Evolutionary conservation across 108 stramenopile species (phyloP).

Genomic region (Nannochloropsis granulata): DNA sequence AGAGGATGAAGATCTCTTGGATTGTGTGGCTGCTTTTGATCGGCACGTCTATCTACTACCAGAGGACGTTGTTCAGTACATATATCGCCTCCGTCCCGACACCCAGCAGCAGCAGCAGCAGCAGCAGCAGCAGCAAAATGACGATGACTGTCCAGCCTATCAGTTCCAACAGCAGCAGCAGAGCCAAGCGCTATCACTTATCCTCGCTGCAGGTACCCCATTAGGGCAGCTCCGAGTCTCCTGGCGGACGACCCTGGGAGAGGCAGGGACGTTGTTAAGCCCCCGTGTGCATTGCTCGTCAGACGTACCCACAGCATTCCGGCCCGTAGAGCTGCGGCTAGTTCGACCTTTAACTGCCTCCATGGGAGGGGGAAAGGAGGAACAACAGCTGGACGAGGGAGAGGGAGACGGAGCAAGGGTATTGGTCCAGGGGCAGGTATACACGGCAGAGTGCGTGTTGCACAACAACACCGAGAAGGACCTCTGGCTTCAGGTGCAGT

Average conservation of each 20-base stretch:
- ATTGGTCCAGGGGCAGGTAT: background rate
- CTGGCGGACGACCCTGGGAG: background rate
- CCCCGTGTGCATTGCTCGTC: background rate
- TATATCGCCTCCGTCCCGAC: background rate
- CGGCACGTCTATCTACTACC: background rate
- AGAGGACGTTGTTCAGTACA: background rate
- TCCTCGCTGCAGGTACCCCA: background rate
- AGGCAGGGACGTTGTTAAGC: background rate
- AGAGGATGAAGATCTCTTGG: background rate
- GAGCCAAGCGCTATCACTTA: background rate
- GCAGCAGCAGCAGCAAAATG: background rate
- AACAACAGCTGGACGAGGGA: background rate
- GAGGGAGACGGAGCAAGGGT: background rate
- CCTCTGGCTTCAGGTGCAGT: background rate
- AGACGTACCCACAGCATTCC: background rate
- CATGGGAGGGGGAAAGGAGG: background rate
- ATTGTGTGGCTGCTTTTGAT: background rate
- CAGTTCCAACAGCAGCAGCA: background rate
- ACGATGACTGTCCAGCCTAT: background rate
- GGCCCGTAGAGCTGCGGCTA: background rate
- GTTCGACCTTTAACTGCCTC: background rate
- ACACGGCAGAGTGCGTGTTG: background rate
- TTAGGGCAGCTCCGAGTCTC: background rate
- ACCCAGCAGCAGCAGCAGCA: background rate
- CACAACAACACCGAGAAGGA: background rate